These are phyloP conservation scores for Ceratobasidium sp. DNA, from an alignment of 1,284 basidiomycete genomes.

Conservation along the genomic window DNA sequence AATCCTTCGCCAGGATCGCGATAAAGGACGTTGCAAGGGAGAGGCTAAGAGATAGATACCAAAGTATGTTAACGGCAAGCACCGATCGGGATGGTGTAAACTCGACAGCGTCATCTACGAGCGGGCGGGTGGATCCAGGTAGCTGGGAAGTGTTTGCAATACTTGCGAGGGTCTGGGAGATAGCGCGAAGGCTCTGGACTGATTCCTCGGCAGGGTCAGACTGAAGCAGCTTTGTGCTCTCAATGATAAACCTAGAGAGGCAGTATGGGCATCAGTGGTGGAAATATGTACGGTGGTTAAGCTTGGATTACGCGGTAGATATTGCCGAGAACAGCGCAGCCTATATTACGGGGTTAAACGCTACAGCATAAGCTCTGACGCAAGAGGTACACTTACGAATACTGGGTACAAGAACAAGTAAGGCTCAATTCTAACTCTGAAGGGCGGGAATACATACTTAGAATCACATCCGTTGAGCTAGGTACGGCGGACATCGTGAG, in stretches of 20 bases:
- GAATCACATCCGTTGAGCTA: neutral
- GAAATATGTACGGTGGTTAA: neutral
- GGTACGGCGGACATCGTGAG: neutral
- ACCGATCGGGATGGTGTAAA: neutral
- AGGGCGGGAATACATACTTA: neutral
- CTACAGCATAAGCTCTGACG: no score
- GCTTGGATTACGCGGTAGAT: constrained; percentile 6
- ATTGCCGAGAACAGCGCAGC: constrained; percentile 32
- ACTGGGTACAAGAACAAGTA: neutral
- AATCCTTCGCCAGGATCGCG: constrained; percentile 17
- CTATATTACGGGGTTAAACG: neutral
- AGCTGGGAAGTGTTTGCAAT: neutral
- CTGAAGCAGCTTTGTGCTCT: neutral
- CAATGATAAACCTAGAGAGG: neutral
- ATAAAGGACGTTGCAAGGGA: neutral
- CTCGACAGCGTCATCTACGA: neutral
- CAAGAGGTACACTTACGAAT: neutral
- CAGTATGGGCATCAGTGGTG: neutral
- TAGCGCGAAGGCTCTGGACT: constrained; percentile 8
- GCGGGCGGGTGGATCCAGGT: neutral
- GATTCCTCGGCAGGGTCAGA: neutral
- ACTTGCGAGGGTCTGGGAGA: neutral
- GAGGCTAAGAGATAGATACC: constrained; percentile 3
- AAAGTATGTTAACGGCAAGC: neutral
- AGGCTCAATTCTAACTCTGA: neutral